Percentiles rank a stretch among this genome's conserved stretches.
Conservation (phyloP, 2,329 filamentous ascomycete species). For the Samsoniella hepiali region DNA sequence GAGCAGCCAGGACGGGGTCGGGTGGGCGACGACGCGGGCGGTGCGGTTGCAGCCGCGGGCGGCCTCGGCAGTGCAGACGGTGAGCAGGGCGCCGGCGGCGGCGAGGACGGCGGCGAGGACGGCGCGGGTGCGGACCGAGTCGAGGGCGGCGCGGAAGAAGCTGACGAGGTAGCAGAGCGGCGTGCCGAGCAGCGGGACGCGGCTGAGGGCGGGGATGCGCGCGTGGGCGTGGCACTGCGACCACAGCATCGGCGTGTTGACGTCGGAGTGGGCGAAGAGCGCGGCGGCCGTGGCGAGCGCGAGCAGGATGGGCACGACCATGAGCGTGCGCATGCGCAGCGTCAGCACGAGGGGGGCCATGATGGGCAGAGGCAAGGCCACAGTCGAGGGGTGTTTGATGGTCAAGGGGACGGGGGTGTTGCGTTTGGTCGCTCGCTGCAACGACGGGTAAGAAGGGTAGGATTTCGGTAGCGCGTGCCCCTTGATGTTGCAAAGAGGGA, state of each 20-base stretch:
- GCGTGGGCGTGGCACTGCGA: constrained; percentile 51
- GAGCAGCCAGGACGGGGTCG: constrained; percentile 43
- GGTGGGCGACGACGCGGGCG: constrained; percentile 36
- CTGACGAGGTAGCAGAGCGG: constrained; percentile 49
- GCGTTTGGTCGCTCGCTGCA: background rate
- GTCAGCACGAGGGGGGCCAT: constrained; percentile 15
- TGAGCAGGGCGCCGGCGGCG: constrained; percentile 46
- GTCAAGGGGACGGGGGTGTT: no score
- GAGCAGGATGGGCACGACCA: constrained; percentile 48
- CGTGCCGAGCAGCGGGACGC: constrained; percentile 44
- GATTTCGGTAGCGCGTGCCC: background rate
- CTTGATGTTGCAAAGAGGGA: background rate
- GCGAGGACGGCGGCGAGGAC: constrained; percentile 42
- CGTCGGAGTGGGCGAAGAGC: constrained; percentile 46
- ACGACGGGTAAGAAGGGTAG: background rate
- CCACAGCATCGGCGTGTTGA: constrained; percentile 51
- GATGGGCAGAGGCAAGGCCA: background rate
- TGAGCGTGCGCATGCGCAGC: constrained; percentile 46
- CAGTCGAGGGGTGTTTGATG: no score
- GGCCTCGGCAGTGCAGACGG: constrained; percentile 48
- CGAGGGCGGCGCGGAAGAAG: constrained; percentile 46
- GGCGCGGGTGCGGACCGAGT: constrained; percentile 39
- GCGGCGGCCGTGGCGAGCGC: constrained; percentile 39
- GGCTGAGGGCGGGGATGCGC: constrained; percentile 42
- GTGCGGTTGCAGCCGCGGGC: constrained; percentile 41